Percentiles rank a stretch among this genome's conserved stretches.
phyloP scores from a whole-genome alignment of 129 eudicot species.

The Apium graveolens region DNA sequence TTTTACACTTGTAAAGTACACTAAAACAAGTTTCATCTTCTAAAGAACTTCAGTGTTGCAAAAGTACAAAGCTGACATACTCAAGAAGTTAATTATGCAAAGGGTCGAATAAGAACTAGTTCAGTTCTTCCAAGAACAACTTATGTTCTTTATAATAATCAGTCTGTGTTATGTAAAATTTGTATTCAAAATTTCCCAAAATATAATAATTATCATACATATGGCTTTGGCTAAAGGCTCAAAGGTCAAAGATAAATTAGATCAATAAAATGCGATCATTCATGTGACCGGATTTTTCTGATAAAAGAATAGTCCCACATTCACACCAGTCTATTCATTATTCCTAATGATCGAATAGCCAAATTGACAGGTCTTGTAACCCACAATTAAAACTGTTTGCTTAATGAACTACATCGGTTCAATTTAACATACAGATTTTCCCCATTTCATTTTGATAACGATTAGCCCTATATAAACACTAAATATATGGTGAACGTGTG shows the following conservation, averaged over 20 bases:
- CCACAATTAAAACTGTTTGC: not conserved
- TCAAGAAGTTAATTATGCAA: not conserved
- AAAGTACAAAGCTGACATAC: too few relatives aligned
- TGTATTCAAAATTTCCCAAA: not conserved
- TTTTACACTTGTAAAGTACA: not conserved
- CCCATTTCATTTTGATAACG: too few relatives aligned
- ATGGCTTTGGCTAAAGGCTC: too few relatives aligned
- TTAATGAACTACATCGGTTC: too few relatives aligned
- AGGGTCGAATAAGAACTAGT: not conserved
- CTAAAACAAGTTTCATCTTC: not conserved
- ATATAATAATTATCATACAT: too few relatives aligned
- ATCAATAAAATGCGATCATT: too few relatives aligned
- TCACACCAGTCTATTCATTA: not conserved
- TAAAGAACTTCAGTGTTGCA: not conserved
- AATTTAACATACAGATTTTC: too few relatives aligned
- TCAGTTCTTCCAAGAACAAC: too few relatives aligned
- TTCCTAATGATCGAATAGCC: not conserved
- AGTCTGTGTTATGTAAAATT: not conserved
- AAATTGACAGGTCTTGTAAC: not conserved
- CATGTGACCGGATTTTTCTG: not conserved
- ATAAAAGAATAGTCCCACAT: not conserved
- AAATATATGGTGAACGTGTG: too few relatives aligned
- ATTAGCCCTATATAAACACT: too few relatives aligned
- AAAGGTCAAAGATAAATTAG: not conserved
- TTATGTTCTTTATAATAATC: too few relatives aligned